Evolutionary conservation across 2,329 filamentous ascomycete genomes (phyloP).

Genomic region (Apiospora sp.): DNA sequence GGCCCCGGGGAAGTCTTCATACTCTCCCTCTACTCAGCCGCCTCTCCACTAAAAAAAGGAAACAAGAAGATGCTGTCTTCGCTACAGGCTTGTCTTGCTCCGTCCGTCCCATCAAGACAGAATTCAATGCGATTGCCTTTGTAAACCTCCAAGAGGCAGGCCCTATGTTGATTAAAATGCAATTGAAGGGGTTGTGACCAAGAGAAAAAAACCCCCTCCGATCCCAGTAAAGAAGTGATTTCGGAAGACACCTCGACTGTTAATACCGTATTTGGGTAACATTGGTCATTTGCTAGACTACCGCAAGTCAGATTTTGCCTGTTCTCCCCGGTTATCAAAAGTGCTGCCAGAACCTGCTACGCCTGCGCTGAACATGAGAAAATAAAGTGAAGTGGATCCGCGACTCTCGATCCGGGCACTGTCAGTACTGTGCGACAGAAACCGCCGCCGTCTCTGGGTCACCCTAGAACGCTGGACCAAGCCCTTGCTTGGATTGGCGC

Average conservation of each 20-base stretch:
- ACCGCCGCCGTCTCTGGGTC: background rate
- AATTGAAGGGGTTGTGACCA: slow-evolving; percentile 2
- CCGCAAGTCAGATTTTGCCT: slow-evolving; percentile 10
- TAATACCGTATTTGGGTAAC: slow-evolving; percentile 4
- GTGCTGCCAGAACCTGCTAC: slow-evolving; percentile 26
- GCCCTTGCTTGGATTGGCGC: slow-evolving; percentile 91
- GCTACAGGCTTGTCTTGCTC: background rate
- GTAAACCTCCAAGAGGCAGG: background rate
- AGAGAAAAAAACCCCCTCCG: background rate
- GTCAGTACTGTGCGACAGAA: slow-evolving; percentile 17
- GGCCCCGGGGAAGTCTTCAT: background rate
- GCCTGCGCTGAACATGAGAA: slow-evolving; percentile 26
- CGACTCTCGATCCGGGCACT: background rate
- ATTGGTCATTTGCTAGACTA: slow-evolving; percentile 7
- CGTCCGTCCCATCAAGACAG: background rate
- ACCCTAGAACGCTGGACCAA: slow-evolving; percentile 83
- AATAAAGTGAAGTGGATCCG: slow-evolving; percentile 18
- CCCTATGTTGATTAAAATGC: slow-evolving; percentile 14
- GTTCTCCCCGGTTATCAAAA: slow-evolving; percentile 21
- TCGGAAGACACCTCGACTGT: background rate
- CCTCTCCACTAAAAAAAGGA: background rate
- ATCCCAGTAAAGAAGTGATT: slow-evolving; percentile 5
- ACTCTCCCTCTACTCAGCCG: background rate
- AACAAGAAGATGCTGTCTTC: slow-evolving; percentile 2
- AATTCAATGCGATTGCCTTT: background rate